These are phyloP conservation scores for Ganoderma meredithae DNA, from an alignment of 1,284 basidiomycete genomes.

Conservation along the genomic window DNA sequence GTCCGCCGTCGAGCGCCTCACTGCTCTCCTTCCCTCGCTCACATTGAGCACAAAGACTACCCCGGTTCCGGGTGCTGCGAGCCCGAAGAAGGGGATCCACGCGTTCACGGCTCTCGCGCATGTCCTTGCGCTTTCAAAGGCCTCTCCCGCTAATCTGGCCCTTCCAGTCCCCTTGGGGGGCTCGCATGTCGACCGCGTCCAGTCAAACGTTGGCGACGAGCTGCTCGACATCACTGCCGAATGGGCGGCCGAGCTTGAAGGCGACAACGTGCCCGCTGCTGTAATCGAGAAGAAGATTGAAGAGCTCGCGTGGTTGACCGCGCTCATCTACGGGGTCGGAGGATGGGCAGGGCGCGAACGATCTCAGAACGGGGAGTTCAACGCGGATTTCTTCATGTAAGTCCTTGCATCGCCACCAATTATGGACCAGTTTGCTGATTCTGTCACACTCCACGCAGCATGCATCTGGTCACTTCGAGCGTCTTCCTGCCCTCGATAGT, in stretches of 20 bases:
- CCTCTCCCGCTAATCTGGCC: background rate
- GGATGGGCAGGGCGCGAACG: conserved; percentile 40
- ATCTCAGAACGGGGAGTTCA: conserved; percentile 38
- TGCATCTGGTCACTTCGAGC: conserved; percentile 56
- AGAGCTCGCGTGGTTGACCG: conserved; percentile 49
- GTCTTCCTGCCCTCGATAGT: conserved; percentile 50
- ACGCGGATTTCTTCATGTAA: conserved; percentile 47
- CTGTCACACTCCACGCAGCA: conserved; percentile 37
- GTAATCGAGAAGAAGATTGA: conserved; percentile 51
- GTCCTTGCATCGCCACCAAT: conserved; percentile 9
- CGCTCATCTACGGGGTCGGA: conserved; percentile 48
- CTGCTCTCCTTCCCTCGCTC: background rate
- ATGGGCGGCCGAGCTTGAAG: conserved; percentile 50
- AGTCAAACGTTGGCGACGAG: conserved; percentile 39
- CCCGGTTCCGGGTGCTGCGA: background rate
- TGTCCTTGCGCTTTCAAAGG: conserved; percentile 2
- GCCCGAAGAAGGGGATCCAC: background rate
- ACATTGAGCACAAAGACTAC: background rate
- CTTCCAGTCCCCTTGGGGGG: conserved; percentile 23
- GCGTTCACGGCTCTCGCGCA: conserved; percentile 12
- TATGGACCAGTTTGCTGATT: background rate
- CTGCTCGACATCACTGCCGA: conserved; percentile 53
- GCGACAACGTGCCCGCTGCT: conserved; percentile 40
- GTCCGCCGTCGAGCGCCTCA: conserved; percentile 9
- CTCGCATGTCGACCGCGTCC: conserved; percentile 41